phyloP scores from a whole-genome alignment of 192 early-diverging fungal species.

The Chytriomyces confervae region DNA sequence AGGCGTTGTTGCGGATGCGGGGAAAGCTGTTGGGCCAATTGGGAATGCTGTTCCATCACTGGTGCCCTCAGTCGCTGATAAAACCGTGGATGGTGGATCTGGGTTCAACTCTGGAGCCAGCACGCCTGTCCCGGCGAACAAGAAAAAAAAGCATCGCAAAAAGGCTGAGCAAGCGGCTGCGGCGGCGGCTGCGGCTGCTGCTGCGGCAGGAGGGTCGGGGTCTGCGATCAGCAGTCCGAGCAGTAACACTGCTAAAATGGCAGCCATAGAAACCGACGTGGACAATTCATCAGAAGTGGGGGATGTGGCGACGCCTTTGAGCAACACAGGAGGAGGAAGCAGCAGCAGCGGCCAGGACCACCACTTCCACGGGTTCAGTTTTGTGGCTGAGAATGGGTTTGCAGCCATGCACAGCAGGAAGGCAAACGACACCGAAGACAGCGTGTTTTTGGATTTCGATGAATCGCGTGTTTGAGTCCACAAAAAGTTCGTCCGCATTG shows the following conservation, averaged over 20 bases:
- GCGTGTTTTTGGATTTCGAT: too few relatives aligned
- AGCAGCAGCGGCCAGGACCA: slow-evolving; percentile 4
- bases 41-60: not conserved
- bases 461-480: too few relatives aligned
- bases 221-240: not conserved
- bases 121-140: slow-evolving; percentile 13
- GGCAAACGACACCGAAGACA: too few relatives aligned
- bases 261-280: not conserved
- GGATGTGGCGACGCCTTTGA: not conserved
- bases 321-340: not conserved
- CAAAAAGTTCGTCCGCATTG: too few relatives aligned
- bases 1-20: not conserved
- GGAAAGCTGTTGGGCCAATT: not conserved
- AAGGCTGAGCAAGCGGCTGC: slow-evolving; percentile 4
- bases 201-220: not conserved
- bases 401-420: not conserved
- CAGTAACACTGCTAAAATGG: slow-evolving; percentile 1
- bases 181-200: not conserved
- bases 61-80: not conserved
- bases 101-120: not conserved
- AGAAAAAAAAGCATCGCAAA: slow-evolving; percentile 22
- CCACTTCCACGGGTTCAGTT: slow-evolving; percentile 51
- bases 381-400: slow-evolving; percentile 44
- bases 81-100: not conserved
- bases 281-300: not conserved